Conservation (phyloP, 2,329 filamentous ascomycete genomes). For the Rhexocercosporidium sp. region DNA sequence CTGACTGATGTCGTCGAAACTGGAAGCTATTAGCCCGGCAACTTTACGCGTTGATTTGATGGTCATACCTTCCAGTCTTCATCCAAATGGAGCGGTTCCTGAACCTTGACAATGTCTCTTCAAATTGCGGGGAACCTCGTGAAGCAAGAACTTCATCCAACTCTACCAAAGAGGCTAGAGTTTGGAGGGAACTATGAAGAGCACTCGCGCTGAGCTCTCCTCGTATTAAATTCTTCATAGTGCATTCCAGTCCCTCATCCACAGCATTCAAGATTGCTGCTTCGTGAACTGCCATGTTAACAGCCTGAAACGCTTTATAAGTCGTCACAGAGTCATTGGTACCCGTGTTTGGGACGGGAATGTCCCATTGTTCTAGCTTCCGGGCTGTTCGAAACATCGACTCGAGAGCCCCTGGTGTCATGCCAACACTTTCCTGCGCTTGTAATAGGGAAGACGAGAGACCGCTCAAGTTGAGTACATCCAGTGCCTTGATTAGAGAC, state of each 20-base stretch:
- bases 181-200: slow-evolving; percentile 61
- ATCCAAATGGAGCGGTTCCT: slow-evolving; percentile 76
- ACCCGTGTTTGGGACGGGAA: slow-evolving; percentile 71
- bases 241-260: slow-evolving; percentile 65
- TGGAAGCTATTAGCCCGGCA: slow-evolving; percentile 45
- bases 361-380: slow-evolving; percentile 89
- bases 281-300: slow-evolving; percentile 69
- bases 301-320: slow-evolving; percentile 81
- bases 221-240: slow-evolving; percentile 61
- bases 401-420: slow-evolving; percentile 64
- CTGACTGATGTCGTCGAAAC: slow-evolving; percentile 77
- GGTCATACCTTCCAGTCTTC: slow-evolving; percentile 75
- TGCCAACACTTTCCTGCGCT: slow-evolving; percentile 65
- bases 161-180: slow-evolving; percentile 78
- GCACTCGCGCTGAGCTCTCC: slow-evolving; percentile 55
- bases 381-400: slow-evolving; percentile 80
- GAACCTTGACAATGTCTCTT: slow-evolving; percentile 67
- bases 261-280: slow-evolving; percentile 60
- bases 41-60: neutral
- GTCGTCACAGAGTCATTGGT: slow-evolving; percentile 70
- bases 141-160: slow-evolving; percentile 77
- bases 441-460: slow-evolving; percentile 81
- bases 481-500: slow-evolving; percentile 77
- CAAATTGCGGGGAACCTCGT: slow-evolving; percentile 62
- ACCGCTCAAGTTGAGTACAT: slow-evolving; percentile 81